Evolutionary conservation across 2,329 filamentous ascomycete genomes (phyloP), one percentile per base, ranked within the genome.

Genomic region (Pseudopithomyces chartarum): DNA sequence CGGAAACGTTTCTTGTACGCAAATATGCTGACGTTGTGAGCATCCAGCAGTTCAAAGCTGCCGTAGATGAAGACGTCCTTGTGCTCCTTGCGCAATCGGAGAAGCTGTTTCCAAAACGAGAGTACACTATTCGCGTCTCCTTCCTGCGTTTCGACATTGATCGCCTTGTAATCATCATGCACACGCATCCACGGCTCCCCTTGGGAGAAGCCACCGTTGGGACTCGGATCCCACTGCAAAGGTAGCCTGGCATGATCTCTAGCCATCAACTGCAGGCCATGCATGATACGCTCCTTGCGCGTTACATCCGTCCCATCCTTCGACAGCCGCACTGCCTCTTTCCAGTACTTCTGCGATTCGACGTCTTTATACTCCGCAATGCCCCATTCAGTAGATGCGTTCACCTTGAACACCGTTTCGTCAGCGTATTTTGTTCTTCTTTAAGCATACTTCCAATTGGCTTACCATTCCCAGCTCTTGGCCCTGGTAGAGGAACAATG

Each of bases 181-280:
- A 87, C 83, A 13, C 83, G 81, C 84, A 92, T 91, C 90, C 90
- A 92, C 2, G 89, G 87, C 52, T 79, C 80, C 3, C 74, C 76
- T 1, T 75, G 75, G 0, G 87, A 87, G 76, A 92, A 92, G 11
- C 90, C 89, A 0, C 80, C 88, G 57, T 91, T 82, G 0, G 76
- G 67, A 1, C 75, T 78, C n/a, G 73, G 67, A 59, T 86, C 81
- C 89, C 90, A 92, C 68, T 91, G 88, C 73, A 92, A 87, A 0
- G 89, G 89, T 0, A 87, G 86, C 44, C 90, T 82, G 7, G 85
- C 86, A 71, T 92, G 90, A 73, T 92, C 90, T 20, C 89, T 73
- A 7, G 83, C 85, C 68, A 86, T 85, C 60, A 81, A 78, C 58
- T 84, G 82, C 65, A 87, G 79, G n/a, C 84, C 79, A 59, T 79